Conservation (phyloP, 257 asterid genomes). For the Solanum chilense region DNA sequence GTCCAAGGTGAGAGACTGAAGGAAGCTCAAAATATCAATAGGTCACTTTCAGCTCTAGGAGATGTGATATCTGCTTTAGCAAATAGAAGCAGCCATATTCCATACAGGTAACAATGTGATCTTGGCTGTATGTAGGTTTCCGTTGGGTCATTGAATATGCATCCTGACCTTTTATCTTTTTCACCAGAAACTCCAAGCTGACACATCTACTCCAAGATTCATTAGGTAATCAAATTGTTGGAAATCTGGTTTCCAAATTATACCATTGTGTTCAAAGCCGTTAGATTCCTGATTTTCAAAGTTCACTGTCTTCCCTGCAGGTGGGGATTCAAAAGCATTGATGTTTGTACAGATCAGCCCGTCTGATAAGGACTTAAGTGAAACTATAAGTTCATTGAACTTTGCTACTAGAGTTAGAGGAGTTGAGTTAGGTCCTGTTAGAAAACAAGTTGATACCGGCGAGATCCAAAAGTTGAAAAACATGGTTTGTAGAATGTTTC, state of each 20-base stretch:
- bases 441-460: slow-evolving; percentile 66
- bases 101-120: slow-evolving; percentile 52
- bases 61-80: slow-evolving; percentile 95
- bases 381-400: slow-evolving; percentile 80
- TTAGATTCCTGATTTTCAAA: not conserved
- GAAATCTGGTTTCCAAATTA: not conserved
- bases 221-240: slow-evolving; percentile 34
- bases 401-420: slow-evolving; percentile 94
- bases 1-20: slow-evolving; percentile 95
- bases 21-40: slow-evolving; percentile 97
- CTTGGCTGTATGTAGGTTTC: not conserved
- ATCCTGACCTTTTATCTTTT: not conserved
- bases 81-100: slow-evolving; percentile 90
- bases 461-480: slow-evolving; percentile 72
- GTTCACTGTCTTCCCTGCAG: slow-evolving; percentile 15
- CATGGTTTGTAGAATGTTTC: slow-evolving; percentile 44
- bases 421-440: slow-evolving; percentile 75
- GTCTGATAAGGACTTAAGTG: slow-evolving; percentile 78
- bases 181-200: slow-evolving; percentile 76
- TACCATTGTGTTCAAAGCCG: not conserved
- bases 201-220: slow-evolving; percentile 97
- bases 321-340: slow-evolving; percentile 90
- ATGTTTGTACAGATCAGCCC: slow-evolving; percentile 99
- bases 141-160: not conserved
- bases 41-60: slow-evolving; percentile 98